These are phyloP conservation scores for Gloeopeniophorella convolvens DNA, from an alignment of 768 basidiomycete species.

Conservation along the genomic window DNA sequence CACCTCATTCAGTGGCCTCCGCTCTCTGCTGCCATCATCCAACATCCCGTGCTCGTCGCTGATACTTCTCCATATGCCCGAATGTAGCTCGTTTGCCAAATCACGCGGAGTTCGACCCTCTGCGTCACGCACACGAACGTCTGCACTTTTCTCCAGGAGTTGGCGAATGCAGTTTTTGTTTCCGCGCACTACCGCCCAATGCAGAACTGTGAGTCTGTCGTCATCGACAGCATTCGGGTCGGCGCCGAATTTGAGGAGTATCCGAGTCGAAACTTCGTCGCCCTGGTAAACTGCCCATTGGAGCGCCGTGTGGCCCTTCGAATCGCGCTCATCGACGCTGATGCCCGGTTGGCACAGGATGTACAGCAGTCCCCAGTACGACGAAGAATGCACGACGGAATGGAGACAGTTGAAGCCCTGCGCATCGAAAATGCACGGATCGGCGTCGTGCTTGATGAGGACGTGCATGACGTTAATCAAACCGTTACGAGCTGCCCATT, in stretches of 20 bases:
- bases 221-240: conserved; percentile 69
- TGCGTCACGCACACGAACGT: conserved; percentile 69
- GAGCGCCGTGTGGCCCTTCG: conserved; percentile 84
- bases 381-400: conserved; percentile 86
- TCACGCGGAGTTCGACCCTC: conserved; percentile 83
- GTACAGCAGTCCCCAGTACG: conserved; percentile 88
- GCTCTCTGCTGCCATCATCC: conserved; percentile 60
- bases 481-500: conserved; percentile 98
- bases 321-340: conserved; percentile 80
- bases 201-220: conserved; percentile 75
- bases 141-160: conserved; percentile 79
- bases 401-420: conserved; percentile 95
- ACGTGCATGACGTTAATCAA: conserved; percentile 92
- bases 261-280: conserved; percentile 86
- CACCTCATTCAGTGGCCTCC: conserved; percentile 67
- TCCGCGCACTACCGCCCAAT: conserved; percentile 94
- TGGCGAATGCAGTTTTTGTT: conserved; percentile 77
- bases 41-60: conserved; percentile 78
- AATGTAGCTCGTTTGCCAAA: conserved; percentile 84
- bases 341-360: conserved; percentile 80
- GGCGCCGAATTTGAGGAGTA: conserved; percentile 82
- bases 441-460: conserved; percentile 80
- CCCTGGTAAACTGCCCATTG: conserved; percentile 99
- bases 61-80: conserved; percentile 81
- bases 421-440: conserved; percentile 81